Base-by-base conservation (phyloP, 2,329 filamentous ascomycete species). In the Tolypocladium inflatum region DNA sequence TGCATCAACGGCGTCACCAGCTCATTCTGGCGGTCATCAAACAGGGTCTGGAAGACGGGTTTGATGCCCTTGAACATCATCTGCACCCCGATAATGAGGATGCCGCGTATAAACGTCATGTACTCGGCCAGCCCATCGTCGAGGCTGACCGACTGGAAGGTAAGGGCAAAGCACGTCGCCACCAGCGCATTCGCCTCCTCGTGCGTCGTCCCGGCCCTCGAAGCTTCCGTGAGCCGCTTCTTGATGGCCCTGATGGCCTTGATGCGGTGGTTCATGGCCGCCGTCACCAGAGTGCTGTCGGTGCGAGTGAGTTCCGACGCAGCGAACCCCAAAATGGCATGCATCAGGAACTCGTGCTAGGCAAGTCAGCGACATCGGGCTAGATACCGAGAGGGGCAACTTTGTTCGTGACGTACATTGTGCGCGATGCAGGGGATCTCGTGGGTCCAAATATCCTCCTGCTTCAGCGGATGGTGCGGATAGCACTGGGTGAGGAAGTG, bases 381-480 rank as follows among this genome's bases (percentile, higher is more conserved):
- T 19, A 21, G 48, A 37, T 13, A 7, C 30, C 8, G 4, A 10
- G 19, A 37, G 30, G 48, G 21, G 19, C 15, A n/a, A 4, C 13
- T n/a, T 3, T 37, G 2, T 37, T 7, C 48, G 30, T 21, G 17
- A 68, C 79, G 35, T 75, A 85, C 85, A 59, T 82, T 83, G 62
- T 89, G 83, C 1, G 86, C 86, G 58, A 89, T 79, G 61, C 83
- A 83, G 0, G 86, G 85, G 11, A 90, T 80, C 58, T 86, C 80
- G 33, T 85, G 83, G 8, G 82, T 82, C 87, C 87, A 90, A 17
- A 87, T 76, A 9, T 79, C 75, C 62, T 89, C 84, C 60, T 85
- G 84, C 45, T 83, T 85, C 21, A 88, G 71, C 0, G 86, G 85
- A 30, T 88, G 77, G 67, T 85, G 80, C 2, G 86, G 86, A 64